Percentiles rank a stretch among this genome's conserved stretches.
phyloP scores from a whole-genome alignment of 2,329 filamentous ascomycete genomes.

The Lasiodiplodia hormozganensis region DNA sequence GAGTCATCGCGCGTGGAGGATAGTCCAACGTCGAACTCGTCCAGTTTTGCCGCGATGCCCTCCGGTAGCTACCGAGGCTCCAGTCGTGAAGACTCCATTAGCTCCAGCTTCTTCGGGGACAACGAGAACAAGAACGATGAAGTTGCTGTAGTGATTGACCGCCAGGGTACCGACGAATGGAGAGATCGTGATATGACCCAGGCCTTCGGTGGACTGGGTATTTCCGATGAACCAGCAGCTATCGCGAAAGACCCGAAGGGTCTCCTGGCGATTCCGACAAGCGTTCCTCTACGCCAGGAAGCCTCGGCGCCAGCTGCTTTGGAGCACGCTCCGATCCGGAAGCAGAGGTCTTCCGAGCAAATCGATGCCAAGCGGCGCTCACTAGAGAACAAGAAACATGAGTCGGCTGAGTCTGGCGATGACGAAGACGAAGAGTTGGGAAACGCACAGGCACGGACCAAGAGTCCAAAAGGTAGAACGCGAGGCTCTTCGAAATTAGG shows the following conservation, averaged over 20 bases:
- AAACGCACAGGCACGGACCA: constrained; percentile 58
- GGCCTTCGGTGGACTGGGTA: constrained; percentile 72
- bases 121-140: constrained; percentile 83
- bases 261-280: constrained; percentile 44
- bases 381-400: constrained; percentile 73
- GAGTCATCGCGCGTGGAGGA: constrained; percentile 71
- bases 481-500: constrained; percentile 77
- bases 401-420: constrained; percentile 86
- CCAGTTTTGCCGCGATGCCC: constrained; percentile 74
- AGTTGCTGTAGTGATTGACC: constrained; percentile 74
- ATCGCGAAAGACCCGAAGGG: constrained; percentile 35
- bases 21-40: constrained; percentile 81
- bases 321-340: constrained; percentile 56
- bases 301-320: constrained; percentile 66
- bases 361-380: constrained; percentile 77
- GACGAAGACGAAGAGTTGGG: constrained; percentile 94
- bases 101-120: constrained; percentile 87
- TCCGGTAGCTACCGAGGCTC: constrained; percentile 79
- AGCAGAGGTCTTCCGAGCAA: constrained; percentile 74
- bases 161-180: constrained; percentile 79
- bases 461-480: constrained; percentile 54
- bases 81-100: constrained; percentile 87
- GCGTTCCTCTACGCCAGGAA: constrained; percentile 50
- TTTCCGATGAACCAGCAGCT: constrained; percentile 64
- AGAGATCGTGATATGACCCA: constrained; percentile 63